Evolutionary conservation across 805 yeast genomes (phyloP), one percentile per base, ranked within the genome.

Genomic region (Saccharomycopsis sp.): DNA sequence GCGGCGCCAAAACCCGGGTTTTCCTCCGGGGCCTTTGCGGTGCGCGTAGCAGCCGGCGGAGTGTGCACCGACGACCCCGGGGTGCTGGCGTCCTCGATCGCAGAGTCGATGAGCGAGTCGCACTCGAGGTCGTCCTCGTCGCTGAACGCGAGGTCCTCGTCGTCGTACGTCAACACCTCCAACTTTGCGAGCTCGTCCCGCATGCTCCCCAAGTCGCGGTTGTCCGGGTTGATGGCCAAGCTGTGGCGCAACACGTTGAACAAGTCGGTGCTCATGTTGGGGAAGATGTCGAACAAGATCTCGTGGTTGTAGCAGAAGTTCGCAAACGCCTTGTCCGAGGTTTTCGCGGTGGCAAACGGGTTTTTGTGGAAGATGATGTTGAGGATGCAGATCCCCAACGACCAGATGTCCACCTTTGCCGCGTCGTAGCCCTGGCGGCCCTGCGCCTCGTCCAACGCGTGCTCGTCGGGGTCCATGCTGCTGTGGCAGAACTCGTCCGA

Each of bases 321-420:
- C 60, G 63, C 16, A 59, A 73, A 78, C 21, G 71, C 64, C 51
- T 75, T 79, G 62, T 76, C 81, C 20, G 71, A 75, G 55, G 78
- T 77, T 34, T 72, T 73, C 1, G 98, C 97, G 58, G 83, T 75
- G 60, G 83, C 81, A 97, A 97, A 92, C 50, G 91, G 74, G 67
- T 91, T 95, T 50, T 95, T 78, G 1, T 97, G 98, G 0, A 96
- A 83, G 55, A 95, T 70, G 89, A 85, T 85, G n/a, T 85, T 85
- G 73, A 85, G 74, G 69, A 85, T 85, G 37, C 86, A 80, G 2
- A 91, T 79, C 41, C 97, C 97, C 52, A 85, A 71, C 1, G 96
- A 87, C 97, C 97, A 91, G 58, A 87, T 81, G 69, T 91, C 97
- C 50, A 87, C 94, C 37, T 82, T 76, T 54, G 90, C 72, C 7